A percentile compares a stretch with the other conserved stretches of the same genome.
Evolutionary conservation across 2,329 filamentous ascomycete genomes (phyloP).

Genomic region (Monosporascus ibericus): DNA sequence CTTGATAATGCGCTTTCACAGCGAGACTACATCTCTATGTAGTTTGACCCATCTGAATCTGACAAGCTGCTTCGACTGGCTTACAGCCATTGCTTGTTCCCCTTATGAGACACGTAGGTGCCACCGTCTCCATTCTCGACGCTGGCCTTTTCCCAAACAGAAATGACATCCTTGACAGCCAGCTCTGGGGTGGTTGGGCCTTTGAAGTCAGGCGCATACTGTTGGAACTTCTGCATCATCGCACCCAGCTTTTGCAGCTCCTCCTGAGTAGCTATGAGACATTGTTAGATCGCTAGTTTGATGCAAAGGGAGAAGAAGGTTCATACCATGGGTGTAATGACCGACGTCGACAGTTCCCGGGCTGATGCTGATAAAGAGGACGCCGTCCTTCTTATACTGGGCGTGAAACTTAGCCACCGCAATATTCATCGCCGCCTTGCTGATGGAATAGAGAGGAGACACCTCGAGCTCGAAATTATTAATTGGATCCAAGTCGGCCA

Average conservation of each 20-base stretch:
- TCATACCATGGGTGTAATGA: conserved; percentile 6
- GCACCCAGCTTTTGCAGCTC: too few relatives aligned
- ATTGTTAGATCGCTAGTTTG: too few relatives aligned
- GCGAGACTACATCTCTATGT: too few relatives aligned
- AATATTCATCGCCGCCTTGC: conserved; percentile 21
- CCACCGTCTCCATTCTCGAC: neutral
- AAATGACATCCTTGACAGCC: neutral
- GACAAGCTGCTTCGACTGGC: too few relatives aligned
- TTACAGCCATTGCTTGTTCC: neutral
- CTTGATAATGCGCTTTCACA: too few relatives aligned
- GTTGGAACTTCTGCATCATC: neutral
- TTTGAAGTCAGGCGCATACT: neutral
- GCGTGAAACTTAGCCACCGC: conserved; percentile 33
- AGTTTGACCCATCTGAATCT: too few relatives aligned
- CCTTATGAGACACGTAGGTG: neutral
- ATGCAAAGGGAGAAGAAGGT: too few relatives aligned
- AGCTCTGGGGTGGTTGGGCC: neutral
- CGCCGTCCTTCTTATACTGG: conserved; percentile 34
- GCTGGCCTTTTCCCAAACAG: neutral
- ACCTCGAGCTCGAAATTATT: conserved; percentile 35
- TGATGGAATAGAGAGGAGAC: conserved; percentile 42
- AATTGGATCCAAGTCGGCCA: conserved; percentile 31
- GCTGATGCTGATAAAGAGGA: conserved; percentile 37
- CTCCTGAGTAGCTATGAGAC: too few relatives aligned
- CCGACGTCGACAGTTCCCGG: conserved; percentile 38